These are phyloP conservation scores for Trichoderma asperelloides DNA, from an alignment of 495 filamentous ascomycete species.

Conservation along the genomic window DNA sequence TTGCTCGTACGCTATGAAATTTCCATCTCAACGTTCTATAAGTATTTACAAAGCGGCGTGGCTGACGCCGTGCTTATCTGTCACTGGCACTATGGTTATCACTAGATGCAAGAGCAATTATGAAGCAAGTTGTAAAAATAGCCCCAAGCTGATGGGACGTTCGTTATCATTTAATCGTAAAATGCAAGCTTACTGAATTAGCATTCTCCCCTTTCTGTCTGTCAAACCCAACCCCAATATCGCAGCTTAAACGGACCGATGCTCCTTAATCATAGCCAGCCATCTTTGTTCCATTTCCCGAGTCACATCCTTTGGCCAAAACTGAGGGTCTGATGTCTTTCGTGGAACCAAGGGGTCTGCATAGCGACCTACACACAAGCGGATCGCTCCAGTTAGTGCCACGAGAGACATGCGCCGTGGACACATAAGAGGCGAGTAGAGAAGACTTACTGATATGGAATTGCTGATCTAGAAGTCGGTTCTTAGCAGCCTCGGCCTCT, in stretches of 20 bases:
- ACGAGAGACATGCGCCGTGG: not conserved
- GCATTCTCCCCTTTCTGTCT: not conserved
- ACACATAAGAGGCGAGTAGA: not conserved
- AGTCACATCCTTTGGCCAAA: constrained; percentile 22
- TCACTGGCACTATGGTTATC: too few relatives aligned
- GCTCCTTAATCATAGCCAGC: constrained; percentile 23
- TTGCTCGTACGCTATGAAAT: too few relatives aligned
- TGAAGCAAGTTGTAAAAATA: not conserved
- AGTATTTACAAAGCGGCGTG: too few relatives aligned
- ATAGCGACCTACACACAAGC: constrained; percentile 23
- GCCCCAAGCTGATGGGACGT: too few relatives aligned
- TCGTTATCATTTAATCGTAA: not conserved
- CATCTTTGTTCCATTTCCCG: constrained; percentile 24
- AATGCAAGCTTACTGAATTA: not conserved
- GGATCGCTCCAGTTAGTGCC: not conserved
- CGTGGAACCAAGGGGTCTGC: constrained; percentile 31
- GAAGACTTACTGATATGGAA: constrained; percentile 31
- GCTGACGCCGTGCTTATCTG: too few relatives aligned
- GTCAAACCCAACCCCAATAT: not conserved
- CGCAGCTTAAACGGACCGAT: not conserved
- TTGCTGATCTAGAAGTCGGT: constrained; percentile 27
- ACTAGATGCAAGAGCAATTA: not conserved
- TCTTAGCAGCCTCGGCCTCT: constrained; percentile 39
- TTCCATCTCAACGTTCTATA: too few relatives aligned
- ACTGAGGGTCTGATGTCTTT: not conserved